Conservation (phyloP, 2,329 filamentous ascomycete genomes). For the Fonsecaea nubica region DNA sequence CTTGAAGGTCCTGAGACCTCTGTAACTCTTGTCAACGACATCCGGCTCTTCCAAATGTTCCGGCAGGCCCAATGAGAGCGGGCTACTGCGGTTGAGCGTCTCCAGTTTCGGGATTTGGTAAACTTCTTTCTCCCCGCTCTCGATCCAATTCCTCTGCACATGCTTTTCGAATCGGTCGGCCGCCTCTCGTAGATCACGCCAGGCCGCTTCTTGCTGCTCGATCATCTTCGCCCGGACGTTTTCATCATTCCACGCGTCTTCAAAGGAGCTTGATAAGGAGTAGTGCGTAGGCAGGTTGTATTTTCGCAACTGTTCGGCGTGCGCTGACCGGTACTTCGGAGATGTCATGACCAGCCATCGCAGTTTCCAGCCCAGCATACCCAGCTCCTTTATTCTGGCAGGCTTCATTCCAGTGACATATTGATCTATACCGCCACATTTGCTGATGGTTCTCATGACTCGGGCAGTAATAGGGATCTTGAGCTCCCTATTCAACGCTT, state of each 20-base stretch:
- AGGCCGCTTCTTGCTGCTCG: constrained; percentile 47
- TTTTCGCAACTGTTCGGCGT: constrained; percentile 67
- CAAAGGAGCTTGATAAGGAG: constrained; percentile 44
- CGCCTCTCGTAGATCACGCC: constrained; percentile 39
- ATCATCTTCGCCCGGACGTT: constrained; percentile 51
- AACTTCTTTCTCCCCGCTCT: constrained; percentile 27
- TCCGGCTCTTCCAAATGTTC: constrained; percentile 19
- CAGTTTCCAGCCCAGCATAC: constrained; percentile 86
- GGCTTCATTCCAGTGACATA: constrained; percentile 85
- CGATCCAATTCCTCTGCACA: constrained; percentile 37
- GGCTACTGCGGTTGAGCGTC: constrained; percentile 23
- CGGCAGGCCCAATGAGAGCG: constrained; percentile 22
- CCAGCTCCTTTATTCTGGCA: constrained; percentile 80
- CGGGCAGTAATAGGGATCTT: constrained; percentile 55
- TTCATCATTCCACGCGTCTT: constrained; percentile 52
- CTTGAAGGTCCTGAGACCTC: constrained; percentile 12
- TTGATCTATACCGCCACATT: constrained; percentile 85
- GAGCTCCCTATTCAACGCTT: constrained; percentile 52
- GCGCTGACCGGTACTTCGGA: constrained; percentile 67
- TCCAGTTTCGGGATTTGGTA: constrained; percentile 32
- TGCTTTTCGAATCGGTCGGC: constrained; percentile 41
- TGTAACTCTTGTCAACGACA: constrained; percentile 13
- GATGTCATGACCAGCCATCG: constrained; percentile 91
- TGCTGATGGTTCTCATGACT: constrained; percentile 69
- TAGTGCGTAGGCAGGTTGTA: constrained; percentile 67